A percentile compares a stretch with the other conserved stretches of the same genome.
Conservation (phyloP, 495 filamentous ascomycete genomes). For the Penicillium pulvis region DNA sequence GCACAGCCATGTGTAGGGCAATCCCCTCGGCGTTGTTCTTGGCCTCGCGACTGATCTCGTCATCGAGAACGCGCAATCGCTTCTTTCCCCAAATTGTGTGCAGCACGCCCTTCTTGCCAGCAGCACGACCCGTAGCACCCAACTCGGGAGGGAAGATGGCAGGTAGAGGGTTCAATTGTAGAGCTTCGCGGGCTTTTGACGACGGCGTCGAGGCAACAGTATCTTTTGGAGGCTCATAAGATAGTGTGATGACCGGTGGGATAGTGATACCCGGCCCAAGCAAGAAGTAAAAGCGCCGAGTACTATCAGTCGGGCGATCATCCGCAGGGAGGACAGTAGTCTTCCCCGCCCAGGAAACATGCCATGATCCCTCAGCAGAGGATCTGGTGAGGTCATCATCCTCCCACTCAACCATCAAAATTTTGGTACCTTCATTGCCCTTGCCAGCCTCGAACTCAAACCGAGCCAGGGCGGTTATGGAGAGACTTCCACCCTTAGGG, state of each 20-base stretch:
- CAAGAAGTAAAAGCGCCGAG: constrained; percentile 73
- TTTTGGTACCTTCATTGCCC: constrained; percentile 79
- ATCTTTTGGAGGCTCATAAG: constrained; percentile 50
- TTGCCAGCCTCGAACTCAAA: constrained; percentile 82
- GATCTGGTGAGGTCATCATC: constrained; percentile 49
- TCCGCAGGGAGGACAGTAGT: constrained; percentile 62
- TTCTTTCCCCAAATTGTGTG: constrained; percentile 85
- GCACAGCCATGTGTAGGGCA: constrained; percentile 75
- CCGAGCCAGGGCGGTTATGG: constrained; percentile 64
- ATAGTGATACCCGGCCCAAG: constrained; percentile 66
- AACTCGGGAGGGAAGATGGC: constrained; percentile 78
- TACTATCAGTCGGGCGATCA: constrained; percentile 56
- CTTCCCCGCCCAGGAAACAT: constrained; percentile 77
- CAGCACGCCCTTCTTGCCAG: constrained; percentile 75
- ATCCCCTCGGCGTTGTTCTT: constrained; percentile 78
- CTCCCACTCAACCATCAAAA: constrained; percentile 85
- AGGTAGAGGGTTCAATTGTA: constrained; percentile 75
- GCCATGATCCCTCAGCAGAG: constrained; percentile 54
- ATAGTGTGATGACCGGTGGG: constrained; percentile 67
- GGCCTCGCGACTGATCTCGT: too few relatives aligned
- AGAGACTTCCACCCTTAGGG: constrained; percentile 24
- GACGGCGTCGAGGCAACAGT: too few relatives aligned
- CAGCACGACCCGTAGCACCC: constrained; percentile 61
- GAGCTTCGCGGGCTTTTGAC: too few relatives aligned
- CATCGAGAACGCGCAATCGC: too few relatives aligned